Base-by-base conservation (phyloP, 306 rosid species). In the Castanopsis chinensis region DNA sequence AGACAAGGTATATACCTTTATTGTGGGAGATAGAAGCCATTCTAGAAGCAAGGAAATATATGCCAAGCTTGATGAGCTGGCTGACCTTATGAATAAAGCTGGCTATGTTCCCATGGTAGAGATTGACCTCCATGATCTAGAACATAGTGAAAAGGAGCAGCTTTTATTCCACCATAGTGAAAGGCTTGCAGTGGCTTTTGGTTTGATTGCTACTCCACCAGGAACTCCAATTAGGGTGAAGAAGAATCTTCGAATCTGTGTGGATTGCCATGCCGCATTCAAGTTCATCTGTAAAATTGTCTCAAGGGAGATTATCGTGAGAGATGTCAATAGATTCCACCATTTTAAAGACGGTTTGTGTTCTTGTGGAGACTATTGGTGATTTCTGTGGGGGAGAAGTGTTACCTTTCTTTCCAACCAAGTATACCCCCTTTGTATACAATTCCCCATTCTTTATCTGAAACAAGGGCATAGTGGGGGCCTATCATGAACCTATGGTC, bases 291-390 rank as follows among this genome's bases (percentile, higher is more conserved):
- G 93, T 80, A 89, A 86, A 80, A 71, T 91, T 25, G 92, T 76
- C 58, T 85, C 90, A 6, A 83, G 98, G 86, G 94, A 94, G 88
- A 94, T 91, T 76, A 79, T 94, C 71, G 80, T 91, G 72, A 89
- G 98, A 90, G 97, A 94, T 79, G 64, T 87, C 70, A 92, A 92
- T 72, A 88, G 97, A 69, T 94, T 92, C 87, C 98, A 91, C 82
- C 97, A 92, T 87, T 94, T 94, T 76, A 91, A 79, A 83, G 86
- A 89, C 64, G 97, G 97, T 23, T 87, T 90, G 37, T 92, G 97
- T 84, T 94, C 98, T 61, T 94, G 97, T 78, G 90, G 97, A 28
- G 98, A 94, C 86, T 92, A 89, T 80, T 91, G 98, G 98, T 94
- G 85, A 94, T 32, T 35, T 67, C 3, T 67, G 17, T 30, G 70